These are phyloP conservation scores for Syzygium malaccense DNA, from an alignment of 441 rosid species.

Conservation along the genomic window DNA sequence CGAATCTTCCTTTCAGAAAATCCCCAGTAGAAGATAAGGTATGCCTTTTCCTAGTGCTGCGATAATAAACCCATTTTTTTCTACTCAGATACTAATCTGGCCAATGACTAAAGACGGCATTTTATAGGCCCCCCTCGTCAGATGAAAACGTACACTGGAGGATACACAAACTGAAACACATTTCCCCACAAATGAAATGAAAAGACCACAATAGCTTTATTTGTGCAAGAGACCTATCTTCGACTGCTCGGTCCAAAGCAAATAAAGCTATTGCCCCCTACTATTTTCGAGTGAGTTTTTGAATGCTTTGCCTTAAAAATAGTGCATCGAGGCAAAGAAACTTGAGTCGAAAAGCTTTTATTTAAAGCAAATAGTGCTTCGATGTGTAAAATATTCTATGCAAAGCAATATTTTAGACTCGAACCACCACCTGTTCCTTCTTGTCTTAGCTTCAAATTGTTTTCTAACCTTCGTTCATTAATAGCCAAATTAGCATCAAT, in stretches of 20 bases:
- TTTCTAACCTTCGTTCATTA: background rate
- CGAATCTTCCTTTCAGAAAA: too few relatives aligned
- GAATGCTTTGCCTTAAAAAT: background rate
- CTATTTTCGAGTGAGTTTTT: background rate
- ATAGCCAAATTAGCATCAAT: background rate
- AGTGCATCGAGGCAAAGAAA: background rate
- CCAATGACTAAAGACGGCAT: background rate
- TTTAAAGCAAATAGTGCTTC: background rate
- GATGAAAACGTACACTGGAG: background rate
- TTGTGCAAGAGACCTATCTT: background rate
- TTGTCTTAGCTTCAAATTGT: background rate
- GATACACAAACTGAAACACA: background rate
- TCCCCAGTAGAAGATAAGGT: too few relatives aligned
- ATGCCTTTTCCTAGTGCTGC: background rate
- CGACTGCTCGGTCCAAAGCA: background rate
- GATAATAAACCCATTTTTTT: background rate
- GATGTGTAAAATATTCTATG: background rate
- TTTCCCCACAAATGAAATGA: background rate
- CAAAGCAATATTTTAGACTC: background rate
- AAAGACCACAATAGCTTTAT: background rate
- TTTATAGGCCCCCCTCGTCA: background rate
- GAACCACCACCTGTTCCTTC: background rate
- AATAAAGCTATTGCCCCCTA: background rate
- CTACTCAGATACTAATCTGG: background rate
- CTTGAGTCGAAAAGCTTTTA: background rate